These are phyloP conservation scores for Nissolia schottii DNA, from an alignment of 306 rosid genomes.

Conservation along the genomic window DNA sequence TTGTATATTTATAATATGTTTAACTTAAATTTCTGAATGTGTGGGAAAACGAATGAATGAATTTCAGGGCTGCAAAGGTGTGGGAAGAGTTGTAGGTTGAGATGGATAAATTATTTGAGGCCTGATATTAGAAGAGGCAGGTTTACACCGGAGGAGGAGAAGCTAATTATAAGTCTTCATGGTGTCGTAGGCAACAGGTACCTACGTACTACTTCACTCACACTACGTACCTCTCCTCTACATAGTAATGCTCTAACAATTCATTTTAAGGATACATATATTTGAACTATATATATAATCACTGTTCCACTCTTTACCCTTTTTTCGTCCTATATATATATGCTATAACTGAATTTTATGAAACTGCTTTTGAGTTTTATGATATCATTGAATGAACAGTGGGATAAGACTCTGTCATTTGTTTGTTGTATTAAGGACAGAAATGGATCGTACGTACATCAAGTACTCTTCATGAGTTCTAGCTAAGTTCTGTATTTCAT, in stretches of 20 bases:
- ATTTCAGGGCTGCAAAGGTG: conserved; percentile 88
- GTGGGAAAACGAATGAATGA: no score
- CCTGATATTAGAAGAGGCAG: conserved; percentile 98
- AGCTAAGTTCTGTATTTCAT: not conserved
- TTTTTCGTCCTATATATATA: no score
- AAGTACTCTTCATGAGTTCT: not conserved
- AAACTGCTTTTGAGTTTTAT: not conserved
- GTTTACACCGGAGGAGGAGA: conserved; percentile 91
- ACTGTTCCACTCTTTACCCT: not conserved
- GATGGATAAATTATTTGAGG: conserved; percentile 97
- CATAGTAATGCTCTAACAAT: no score
- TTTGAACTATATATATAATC: conserved; percentile 1
- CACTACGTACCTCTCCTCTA: not conserved
- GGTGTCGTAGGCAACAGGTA: conserved; percentile 95
- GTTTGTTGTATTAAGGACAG: not conserved
- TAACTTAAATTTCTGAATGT: no score
- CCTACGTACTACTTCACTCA: no score
- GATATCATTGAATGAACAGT: no score
- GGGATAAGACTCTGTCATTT: no score
- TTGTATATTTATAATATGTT: not conserved
- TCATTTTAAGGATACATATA: no score
- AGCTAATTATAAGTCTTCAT: conserved; percentile 84
- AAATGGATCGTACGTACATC: not conserved
- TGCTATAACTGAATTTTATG: no score
- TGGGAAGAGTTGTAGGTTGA: conserved; percentile 90